A percentile compares a stretch with the other conserved stretches of the same genome.
These are phyloP conservation scores for Talaromyces sp. DNA, from an alignment of 2,329 filamentous ascomycete genomes.

Conservation along the genomic window DNA sequence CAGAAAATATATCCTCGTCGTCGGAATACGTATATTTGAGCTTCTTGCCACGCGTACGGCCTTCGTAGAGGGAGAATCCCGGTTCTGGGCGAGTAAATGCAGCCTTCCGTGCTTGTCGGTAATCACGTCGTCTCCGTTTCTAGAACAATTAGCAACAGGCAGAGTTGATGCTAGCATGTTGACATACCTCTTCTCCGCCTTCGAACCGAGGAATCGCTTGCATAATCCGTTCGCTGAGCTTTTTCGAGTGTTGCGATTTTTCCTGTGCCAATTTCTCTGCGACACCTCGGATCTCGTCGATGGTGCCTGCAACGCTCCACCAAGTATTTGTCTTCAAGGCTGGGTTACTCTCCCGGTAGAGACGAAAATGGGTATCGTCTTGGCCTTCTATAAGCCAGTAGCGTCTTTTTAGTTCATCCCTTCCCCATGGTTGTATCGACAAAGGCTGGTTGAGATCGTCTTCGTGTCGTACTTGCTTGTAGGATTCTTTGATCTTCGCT, in stretches of 20 bases:
- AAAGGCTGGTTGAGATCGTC: conserved; percentile 76
- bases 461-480: conserved; percentile 80
- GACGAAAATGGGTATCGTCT: conserved; percentile 87
- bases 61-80: conserved; percentile 91
- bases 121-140: conserved; percentile 92
- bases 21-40: conserved; percentile 96
- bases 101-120: conserved; percentile 77
- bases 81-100: conserved; percentile 82
- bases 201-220: conserved; percentile 85
- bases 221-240: conserved; percentile 70
- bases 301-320: conserved; percentile 87
- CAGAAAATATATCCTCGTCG: conserved; percentile 66
- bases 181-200: conserved; percentile 75
- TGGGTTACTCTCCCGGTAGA: conserved; percentile 91
- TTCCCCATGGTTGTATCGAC: conserved; percentile 85
- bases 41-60: conserved; percentile 89
- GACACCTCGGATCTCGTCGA: conserved; percentile 74
- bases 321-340: conserved; percentile 71
- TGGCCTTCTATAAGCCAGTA: conserved; percentile 93
- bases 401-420: conserved; percentile 81
- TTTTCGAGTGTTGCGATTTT: conserved; percentile 72
- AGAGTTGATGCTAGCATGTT: background rate
- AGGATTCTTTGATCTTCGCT: conserved; percentile 74
- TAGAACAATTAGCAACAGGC: conserved; percentile 31
- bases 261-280: conserved; percentile 74